Percentiles rank a stretch among this genome's conserved stretches.
Evolutionary conservation across 441 rosid genomes (phyloP).

Genomic region (Geranium incanum): DNA sequence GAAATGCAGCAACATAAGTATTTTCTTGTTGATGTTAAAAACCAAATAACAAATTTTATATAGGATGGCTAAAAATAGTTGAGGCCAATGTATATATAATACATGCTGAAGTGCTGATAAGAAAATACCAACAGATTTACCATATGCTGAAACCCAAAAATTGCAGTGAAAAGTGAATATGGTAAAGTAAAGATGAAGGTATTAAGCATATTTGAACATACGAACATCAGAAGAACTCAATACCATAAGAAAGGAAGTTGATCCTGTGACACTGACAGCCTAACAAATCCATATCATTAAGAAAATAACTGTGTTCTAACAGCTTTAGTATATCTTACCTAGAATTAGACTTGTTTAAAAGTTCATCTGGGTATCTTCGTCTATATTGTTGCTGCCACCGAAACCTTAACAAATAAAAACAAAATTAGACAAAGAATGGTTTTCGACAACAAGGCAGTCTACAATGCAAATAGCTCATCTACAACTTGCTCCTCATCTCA

Average conservation of each 20-base stretch:
- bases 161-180: neutral
- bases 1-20: neutral
- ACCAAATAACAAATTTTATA: neutral
- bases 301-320: neutral
- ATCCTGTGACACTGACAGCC: neutral
- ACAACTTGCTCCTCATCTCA: no score
- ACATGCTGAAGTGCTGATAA: neutral
- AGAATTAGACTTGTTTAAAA: conserved; percentile 26
- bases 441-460: no score
- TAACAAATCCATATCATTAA: neutral
- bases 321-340: conserved; percentile 14
- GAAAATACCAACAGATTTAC: neutral
- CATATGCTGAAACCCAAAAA: neutral
- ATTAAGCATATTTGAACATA: neutral
- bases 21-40: neutral
- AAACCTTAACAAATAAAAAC: conserved; percentile 13
- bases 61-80: neutral
- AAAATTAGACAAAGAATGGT: neutral
- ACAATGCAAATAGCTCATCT: no score
- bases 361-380: conserved; percentile 26
- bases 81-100: neutral
- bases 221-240: neutral
- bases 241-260: neutral
- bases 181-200: neutral
- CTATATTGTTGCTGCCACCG: conserved; percentile 26